phyloP scores from a whole-genome alignment of 768 basidiomycete species.

The Suillus tomentosus region DNA sequence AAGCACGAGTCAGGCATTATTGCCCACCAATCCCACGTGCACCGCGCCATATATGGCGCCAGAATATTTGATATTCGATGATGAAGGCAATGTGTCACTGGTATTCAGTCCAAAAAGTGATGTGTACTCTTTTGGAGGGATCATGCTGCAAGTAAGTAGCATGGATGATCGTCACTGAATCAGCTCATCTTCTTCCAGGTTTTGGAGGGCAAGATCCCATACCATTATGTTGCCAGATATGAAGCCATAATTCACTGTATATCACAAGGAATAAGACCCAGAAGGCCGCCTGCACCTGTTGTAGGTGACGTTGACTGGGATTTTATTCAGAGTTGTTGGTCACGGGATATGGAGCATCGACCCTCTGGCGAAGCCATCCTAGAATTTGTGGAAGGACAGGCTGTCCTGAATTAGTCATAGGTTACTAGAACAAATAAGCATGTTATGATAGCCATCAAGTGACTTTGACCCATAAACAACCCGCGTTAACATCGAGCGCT shows the following conservation, averaged over 20 bases:
- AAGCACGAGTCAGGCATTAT: neutral
- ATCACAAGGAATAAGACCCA: slow-evolving; percentile 19
- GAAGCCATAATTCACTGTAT: neutral
- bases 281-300: slow-evolving; percentile 14
- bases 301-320: slow-evolving; percentile 26
- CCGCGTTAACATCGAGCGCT: no score
- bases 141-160: slow-evolving; percentile 22
- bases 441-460: no score
- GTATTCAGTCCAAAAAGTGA: slow-evolving; percentile 1
- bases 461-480: no score
- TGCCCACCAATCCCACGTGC: slow-evolving; percentile 22
- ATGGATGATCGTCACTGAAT: neutral
- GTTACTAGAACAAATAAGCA: neutral
- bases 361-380: slow-evolving; percentile 34
- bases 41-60: slow-evolving; percentile 10
- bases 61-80: neutral
- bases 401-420: neutral
- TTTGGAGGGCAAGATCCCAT: slow-evolving; percentile 1
- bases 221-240: neutral
- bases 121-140: slow-evolving; percentile 27
- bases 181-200: neutral
- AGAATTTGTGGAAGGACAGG: slow-evolving; percentile 14
- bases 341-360: slow-evolving; percentile 31
- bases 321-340: slow-evolving; percentile 30
- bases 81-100: neutral